phyloP scores from a whole-genome alignment of 805 yeast species.

The Ogataea populi-albae region DNA sequence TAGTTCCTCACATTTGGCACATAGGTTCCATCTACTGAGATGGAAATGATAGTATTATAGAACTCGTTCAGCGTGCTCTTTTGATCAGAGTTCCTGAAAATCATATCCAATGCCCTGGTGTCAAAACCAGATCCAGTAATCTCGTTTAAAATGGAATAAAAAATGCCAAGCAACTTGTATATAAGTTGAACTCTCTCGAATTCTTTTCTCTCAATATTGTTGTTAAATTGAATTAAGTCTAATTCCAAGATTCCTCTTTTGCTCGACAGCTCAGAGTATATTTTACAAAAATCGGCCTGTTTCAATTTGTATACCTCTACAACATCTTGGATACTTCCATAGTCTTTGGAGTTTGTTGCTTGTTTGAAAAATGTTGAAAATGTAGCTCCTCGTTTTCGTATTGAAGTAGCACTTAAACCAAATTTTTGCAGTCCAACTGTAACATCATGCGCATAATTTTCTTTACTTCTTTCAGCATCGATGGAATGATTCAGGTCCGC shows the following conservation, averaged over 20 bases:
- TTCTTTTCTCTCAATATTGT: constrained; percentile 18
- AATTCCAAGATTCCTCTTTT: constrained; percentile 13
- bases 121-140: constrained; percentile 1
- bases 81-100: neutral
- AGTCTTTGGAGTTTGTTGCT: too few relatives aligned
- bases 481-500: too few relatives aligned
- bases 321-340: constrained; percentile 1
- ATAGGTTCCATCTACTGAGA: constrained; percentile 15
- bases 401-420: too few relatives aligned
- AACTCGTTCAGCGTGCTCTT: constrained; percentile 11
- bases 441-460: too few relatives aligned
- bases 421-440: too few relatives aligned
- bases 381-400: too few relatives aligned
- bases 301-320: constrained; percentile 6
- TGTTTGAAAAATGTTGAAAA: too few relatives aligned
- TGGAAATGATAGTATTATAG: constrained; percentile 2
- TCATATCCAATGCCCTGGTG: too few relatives aligned
- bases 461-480: too few relatives aligned
- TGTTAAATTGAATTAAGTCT: constrained; percentile 12
- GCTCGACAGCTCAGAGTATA: constrained; percentile 6
- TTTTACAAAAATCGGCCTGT: constrained; percentile 7
- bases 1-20: constrained; percentile 11
- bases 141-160: constrained; percentile 5
- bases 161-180: constrained; percentile 7
- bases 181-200: constrained; percentile 14